These are phyloP conservation scores for Solanum neorickii DNA, from an alignment of 257 asterid species.

Conservation along the genomic window DNA sequence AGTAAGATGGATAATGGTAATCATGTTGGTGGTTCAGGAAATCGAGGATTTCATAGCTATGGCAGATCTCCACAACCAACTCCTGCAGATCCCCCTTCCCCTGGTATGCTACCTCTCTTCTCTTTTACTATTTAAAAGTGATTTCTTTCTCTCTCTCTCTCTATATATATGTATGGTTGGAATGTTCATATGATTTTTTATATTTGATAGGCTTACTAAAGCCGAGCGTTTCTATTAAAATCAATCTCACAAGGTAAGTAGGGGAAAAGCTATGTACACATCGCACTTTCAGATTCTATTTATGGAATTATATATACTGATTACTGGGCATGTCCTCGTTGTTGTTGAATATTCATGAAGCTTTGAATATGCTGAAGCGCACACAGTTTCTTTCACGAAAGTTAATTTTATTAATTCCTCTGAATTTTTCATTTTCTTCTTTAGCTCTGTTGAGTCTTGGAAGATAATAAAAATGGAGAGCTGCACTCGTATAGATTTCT, in stretches of 20 bases:
- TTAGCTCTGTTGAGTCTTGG: background rate
- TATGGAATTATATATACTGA: background rate
- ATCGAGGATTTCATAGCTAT: slow-evolving; percentile 57
- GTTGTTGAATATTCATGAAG: background rate
- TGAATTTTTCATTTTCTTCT: background rate
- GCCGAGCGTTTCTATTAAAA: background rate
- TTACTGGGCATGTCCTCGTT: background rate
- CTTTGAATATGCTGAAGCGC: too few species aligned
- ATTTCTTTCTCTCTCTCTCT: too few species aligned
- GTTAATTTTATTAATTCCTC: background rate
- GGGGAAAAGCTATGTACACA: background rate
- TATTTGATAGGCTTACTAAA: background rate
- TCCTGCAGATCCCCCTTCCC: background rate
- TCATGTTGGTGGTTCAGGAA: slow-evolving; percentile 19
- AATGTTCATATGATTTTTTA: too few species aligned
- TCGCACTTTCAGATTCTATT: background rate
- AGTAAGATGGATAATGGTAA: background rate
- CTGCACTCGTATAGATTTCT: background rate
- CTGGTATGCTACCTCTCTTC: background rate
- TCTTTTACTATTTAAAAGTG: background rate
- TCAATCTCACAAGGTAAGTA: background rate
- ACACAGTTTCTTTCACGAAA: background rate
- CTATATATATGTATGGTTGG: background rate
- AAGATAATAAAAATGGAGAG: background rate
- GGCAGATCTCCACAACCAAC: slow-evolving; percentile 14